These are phyloP conservation scores for Cenococcum geophilum DNA, from an alignment of 495 filamentous ascomycete genomes.

Conservation along the genomic window DNA sequence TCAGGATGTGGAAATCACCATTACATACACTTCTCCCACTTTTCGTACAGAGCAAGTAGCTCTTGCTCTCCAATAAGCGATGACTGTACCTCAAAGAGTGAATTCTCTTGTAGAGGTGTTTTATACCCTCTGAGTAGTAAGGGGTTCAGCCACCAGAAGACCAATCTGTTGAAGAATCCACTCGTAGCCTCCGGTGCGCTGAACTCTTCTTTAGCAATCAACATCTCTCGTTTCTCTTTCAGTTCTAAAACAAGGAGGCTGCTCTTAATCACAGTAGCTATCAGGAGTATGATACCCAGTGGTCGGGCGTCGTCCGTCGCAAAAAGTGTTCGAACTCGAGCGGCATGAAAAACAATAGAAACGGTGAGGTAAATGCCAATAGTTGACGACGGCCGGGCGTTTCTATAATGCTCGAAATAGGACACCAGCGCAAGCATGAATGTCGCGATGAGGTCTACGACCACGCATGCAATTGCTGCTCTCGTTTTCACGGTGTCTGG, in stretches of 20 bases:
- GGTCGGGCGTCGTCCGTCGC: conserved; percentile 9
- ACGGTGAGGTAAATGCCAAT: conserved; percentile 10
- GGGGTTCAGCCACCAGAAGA: conserved; percentile 17
- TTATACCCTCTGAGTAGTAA: conserved; percentile 11
- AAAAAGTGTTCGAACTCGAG: conserved; percentile 13
- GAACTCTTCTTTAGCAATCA: conserved; percentile 3
- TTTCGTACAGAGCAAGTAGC: conserved; percentile 8
- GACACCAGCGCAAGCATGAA: conserved; percentile 14
- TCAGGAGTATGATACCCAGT: conserved; percentile 7
- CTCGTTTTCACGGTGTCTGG: conserved; percentile 15
- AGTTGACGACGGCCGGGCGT: conserved; percentile 9
- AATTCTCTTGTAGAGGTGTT: conserved; percentile 15
- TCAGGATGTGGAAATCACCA: not conserved
- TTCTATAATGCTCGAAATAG: conserved; percentile 17
- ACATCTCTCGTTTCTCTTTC: conserved; percentile 7
- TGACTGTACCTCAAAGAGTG: conserved; percentile 12
- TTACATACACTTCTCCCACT: conserved; percentile 15
- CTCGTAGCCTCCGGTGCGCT: conserved; percentile 11
- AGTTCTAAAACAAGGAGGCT: conserved; percentile 9
- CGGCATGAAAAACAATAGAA: conserved; percentile 10
- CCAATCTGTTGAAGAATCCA: conserved; percentile 14
- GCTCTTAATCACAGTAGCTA: conserved; percentile 14
- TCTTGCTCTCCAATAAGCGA: conserved; percentile 16
- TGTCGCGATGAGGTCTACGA: conserved; percentile 12
- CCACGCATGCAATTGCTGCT: conserved; percentile 5